Percentiles rank a stretch among this genome's conserved stretches.
Conservation (phyloP, 495 filamentous ascomycete species). For the Rusavskia elegans region DNA sequence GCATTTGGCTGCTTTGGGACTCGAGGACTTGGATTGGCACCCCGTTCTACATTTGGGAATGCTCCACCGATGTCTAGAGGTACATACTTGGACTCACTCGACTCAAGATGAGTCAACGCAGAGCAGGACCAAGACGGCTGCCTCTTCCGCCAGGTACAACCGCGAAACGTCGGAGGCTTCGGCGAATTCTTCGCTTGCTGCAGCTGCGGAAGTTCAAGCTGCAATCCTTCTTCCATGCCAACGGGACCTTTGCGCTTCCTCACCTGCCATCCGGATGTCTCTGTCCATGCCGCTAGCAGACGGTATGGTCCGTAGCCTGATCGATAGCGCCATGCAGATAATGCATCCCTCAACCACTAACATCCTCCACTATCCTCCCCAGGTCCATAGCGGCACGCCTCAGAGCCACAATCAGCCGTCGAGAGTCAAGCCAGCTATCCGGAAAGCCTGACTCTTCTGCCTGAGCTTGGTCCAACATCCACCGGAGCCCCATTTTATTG, state of each 20-base stretch:
- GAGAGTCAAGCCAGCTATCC: background rate
- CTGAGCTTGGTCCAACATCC: slow-evolving; percentile 1
- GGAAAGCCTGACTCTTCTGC: too few species aligned
- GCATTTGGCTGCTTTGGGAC: background rate
- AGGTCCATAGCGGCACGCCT: background rate
- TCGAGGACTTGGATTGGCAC: background rate
- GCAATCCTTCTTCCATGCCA: background rate
- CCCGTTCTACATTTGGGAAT: too few species aligned
- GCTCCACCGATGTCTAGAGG: too few species aligned
- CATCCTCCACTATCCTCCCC: background rate
- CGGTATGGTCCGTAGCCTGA: background rate
- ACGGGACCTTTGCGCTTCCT: background rate
- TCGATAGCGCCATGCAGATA: slow-evolving; percentile 1
- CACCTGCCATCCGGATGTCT: background rate
- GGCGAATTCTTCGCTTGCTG: background rate
- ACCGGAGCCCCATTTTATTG: too few species aligned
- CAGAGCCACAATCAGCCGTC: background rate
- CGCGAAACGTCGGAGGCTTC: background rate
- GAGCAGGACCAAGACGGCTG: background rate
- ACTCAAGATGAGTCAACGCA: too few species aligned
- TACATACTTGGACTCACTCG: too few species aligned
- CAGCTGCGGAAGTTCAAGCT: background rate
- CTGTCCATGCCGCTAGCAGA: background rate
- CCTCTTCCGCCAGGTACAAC: background rate
- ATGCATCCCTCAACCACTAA: background rate